These are phyloP conservation scores for Fusarium zealandicum DNA, from an alignment of 2,329 filamentous ascomycete genomes.

Conservation along the genomic window DNA sequence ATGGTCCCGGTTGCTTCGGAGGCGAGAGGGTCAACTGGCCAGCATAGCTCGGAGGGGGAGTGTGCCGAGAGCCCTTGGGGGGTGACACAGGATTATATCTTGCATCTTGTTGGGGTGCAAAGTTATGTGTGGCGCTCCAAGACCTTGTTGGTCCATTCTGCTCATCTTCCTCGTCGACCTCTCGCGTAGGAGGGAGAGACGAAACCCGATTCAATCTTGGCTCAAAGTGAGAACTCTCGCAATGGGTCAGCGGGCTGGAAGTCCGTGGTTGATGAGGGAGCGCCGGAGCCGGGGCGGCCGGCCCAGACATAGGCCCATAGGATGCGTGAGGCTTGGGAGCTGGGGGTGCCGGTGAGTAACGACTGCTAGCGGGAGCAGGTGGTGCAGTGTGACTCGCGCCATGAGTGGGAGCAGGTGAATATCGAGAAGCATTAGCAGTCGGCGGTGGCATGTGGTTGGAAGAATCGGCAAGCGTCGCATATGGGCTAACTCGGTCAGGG, in stretches of 20 bases:
- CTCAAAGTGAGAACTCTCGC: slow-evolving; percentile 66
- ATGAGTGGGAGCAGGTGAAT: slow-evolving; percentile 66
- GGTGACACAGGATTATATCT: slow-evolving; percentile 50
- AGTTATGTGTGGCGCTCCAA: slow-evolving; percentile 38
- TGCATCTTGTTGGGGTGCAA: slow-evolving; percentile 42
- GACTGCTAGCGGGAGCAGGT: slow-evolving; percentile 52
- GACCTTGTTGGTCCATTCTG: slow-evolving; percentile 38
- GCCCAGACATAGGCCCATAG: slow-evolving; percentile 46
- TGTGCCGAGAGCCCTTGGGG: slow-evolving; percentile 50
- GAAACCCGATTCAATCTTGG: slow-evolving; percentile 61
- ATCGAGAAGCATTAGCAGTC: slow-evolving; percentile 55
- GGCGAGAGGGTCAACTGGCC: slow-evolving; percentile 60
- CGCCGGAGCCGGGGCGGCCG: slow-evolving; percentile 52
- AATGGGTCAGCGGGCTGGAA: slow-evolving; percentile 71
- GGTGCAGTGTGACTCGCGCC: slow-evolving; percentile 38
- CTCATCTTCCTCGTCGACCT: slow-evolving; percentile 67
- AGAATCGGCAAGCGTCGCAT: slow-evolving; percentile 55
- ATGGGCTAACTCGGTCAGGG: slow-evolving; percentile 61
- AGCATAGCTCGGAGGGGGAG: slow-evolving; percentile 54
- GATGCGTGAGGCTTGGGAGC: slow-evolving; percentile 53
- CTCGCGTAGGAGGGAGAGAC: slow-evolving; percentile 66
- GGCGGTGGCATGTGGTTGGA: slow-evolving; percentile 44
- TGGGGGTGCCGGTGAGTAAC: slow-evolving; percentile 62
- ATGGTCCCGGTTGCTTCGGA: slow-evolving; percentile 61
- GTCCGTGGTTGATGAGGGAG: slow-evolving; percentile 69